Percentiles rank a stretch among this genome's conserved stretches.
phyloP scores from a whole-genome alignment of 2,329 filamentous ascomycete genomes.

The Claviceps monticola region DNA sequence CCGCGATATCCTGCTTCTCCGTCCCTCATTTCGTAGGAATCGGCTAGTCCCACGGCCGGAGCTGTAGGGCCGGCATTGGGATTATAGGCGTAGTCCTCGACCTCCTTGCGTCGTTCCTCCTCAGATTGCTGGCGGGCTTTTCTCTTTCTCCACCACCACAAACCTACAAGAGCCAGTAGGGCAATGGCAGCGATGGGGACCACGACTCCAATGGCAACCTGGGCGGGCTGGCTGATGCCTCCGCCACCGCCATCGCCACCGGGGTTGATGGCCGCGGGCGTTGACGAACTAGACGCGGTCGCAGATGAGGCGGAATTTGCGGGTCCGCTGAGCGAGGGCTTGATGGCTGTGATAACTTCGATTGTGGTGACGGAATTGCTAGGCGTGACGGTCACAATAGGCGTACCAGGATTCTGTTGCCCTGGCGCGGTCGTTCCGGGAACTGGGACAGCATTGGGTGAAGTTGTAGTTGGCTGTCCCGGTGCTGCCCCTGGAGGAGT shows the following conservation, averaged over 20 bases:
- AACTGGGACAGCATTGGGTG: conserved; percentile 1
- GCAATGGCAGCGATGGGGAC: conserved; percentile 85
- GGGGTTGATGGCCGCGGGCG: conserved; percentile 16
- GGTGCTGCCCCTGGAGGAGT: conserved; percentile 1
- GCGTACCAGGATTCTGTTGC: conserved; percentile 8
- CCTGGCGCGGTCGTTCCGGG: conserved; percentile 5
- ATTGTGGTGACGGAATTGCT: conserved; percentile 8
- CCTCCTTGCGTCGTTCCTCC: conserved; percentile 84
- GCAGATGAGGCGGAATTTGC: conserved; percentile 1
- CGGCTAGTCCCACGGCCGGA: conserved; percentile 32
- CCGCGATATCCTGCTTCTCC: conserved; percentile 72
- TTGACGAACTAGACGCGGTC: conserved; percentile 10
- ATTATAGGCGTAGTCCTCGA: conserved; percentile 94
- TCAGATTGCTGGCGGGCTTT: conserved; percentile 75
- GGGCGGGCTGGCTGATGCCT: conserved; percentile 48
- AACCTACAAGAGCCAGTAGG: conserved; percentile 57
- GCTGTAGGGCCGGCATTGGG: conserved; percentile 90
- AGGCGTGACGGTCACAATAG: conserved; percentile 14
- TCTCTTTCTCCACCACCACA: conserved; percentile 80
- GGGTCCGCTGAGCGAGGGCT: conserved; percentile 8
- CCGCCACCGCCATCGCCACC: conserved; percentile 18
- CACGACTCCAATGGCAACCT: conserved; percentile 84
- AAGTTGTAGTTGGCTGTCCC: conserved; percentile 5
- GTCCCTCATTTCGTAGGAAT: conserved; percentile 61
- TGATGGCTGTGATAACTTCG: conserved; percentile 15